These are phyloP conservation scores for Liquidambar formosana DNA, from an alignment of 164 flowering plant species.

Conservation along the genomic window DNA sequence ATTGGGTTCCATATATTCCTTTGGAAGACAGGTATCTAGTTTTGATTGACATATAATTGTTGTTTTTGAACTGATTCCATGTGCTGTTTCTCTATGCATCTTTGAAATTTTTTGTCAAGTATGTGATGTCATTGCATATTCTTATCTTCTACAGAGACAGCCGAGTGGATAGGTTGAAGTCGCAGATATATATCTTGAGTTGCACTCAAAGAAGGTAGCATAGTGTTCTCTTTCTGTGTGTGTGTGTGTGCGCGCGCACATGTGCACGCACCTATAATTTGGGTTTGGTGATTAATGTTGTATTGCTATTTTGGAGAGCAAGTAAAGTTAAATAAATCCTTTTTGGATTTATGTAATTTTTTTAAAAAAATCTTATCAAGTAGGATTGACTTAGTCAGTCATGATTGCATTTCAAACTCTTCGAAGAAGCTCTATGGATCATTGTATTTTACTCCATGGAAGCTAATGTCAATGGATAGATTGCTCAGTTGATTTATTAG, in stretches of 20 bases:
- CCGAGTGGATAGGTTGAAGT: slow-evolving; percentile 75
- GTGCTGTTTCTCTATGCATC: background rate
- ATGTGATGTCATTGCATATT: background rate
- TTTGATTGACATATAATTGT: background rate
- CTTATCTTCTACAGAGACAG: slow-evolving; percentile 51
- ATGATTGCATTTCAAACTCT: background rate
- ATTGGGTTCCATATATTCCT: slow-evolving; percentile 96
- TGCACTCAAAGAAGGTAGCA: slow-evolving; percentile 92
- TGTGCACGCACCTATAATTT: no score
- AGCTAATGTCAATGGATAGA: no score
- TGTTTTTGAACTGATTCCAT: slow-evolving; percentile 3
- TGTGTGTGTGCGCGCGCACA: background rate
- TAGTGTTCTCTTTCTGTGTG: background rate
- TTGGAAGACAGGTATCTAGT: slow-evolving; percentile 65
- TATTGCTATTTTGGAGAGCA: no score
- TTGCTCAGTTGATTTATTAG: no score
- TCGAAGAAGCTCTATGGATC: background rate
- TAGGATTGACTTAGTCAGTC: background rate
- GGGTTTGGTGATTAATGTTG: no score
- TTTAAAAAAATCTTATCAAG: background rate
- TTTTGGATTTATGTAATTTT: no score
- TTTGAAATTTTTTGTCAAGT: background rate
- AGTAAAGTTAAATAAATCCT: no score
- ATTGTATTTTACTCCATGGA: no score
- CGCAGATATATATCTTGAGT: slow-evolving; percentile 75